These are phyloP conservation scores for Geotrichum histeridarum DNA, from an alignment of 1,139 yeast genomes.

Conservation along the genomic window DNA sequence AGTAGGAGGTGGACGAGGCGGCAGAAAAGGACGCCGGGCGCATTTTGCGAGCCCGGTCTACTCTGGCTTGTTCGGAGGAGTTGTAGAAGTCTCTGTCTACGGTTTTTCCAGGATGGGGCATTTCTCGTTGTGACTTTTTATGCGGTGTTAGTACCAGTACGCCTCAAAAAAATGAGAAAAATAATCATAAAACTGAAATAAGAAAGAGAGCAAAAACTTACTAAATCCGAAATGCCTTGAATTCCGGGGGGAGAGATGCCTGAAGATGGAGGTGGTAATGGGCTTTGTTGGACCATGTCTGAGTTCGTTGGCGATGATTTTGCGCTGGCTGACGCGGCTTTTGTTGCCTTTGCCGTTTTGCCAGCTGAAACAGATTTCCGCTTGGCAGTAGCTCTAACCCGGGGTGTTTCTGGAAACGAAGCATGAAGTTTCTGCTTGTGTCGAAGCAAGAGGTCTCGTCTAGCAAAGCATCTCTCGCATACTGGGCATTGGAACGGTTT, in stretches of 20 bases:
- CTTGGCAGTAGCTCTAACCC: constrained; percentile 21
- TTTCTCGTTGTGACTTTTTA: background rate
- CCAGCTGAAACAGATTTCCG: constrained; percentile 40
- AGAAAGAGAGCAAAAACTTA: background rate
- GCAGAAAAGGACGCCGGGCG: constrained; percentile 84
- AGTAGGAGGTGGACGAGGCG: constrained; percentile 64
- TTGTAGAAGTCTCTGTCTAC: constrained; percentile 17
- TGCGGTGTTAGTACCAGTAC: too few species aligned
- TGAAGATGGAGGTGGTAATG: background rate
- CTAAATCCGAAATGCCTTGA: background rate
- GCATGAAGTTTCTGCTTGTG: constrained; percentile 95
- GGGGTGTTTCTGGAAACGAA: constrained; percentile 33
- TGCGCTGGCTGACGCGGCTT: background rate
- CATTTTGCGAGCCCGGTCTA: constrained; percentile 19
- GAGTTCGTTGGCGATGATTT: background rate
- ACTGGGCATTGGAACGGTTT: constrained; percentile 96
- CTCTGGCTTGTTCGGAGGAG: constrained; percentile 3
- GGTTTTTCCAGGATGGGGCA: constrained; percentile 12
- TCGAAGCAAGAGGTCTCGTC: constrained; percentile 81
- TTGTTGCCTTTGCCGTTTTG: constrained; percentile 28
- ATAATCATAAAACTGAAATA: background rate
- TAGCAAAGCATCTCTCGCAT: constrained; percentile 90
- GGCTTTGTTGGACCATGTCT: background rate
- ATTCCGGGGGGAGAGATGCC: constrained; percentile 1
- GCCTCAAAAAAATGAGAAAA: background rate